Evolutionary conservation across 768 basidiomycete species (phyloP), one percentile per base, ranked within the genome.

Genomic region (Podaxis pistillaris): DNA sequence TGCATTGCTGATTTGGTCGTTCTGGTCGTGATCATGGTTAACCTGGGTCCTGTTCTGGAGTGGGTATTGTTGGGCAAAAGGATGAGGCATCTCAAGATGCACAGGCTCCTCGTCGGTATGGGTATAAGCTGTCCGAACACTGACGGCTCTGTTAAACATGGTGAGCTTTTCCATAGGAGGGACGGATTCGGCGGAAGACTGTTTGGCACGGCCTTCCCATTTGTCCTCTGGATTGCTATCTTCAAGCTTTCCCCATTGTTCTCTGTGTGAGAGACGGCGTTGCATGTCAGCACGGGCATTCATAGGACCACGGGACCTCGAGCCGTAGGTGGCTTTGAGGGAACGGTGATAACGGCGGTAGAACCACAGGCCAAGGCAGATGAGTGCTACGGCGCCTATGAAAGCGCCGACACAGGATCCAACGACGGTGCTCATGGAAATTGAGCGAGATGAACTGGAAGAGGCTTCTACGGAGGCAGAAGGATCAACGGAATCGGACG

Each of bases 131-230:
- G 87, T 86, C 47, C 79, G 76, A 41, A 83, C 74, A 69, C 86
- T 87, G 4, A 81, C 81, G 0, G 83, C 78, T 68, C 84, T 86
- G 73, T 86, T 84, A 77, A 90, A 87, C 85, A 88, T 86, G 40
- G 80, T 86, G 60, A 87, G 80, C 67, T 82, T 84, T 70, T 85
- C 83, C 80, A 85, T 83, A 33, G 85, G 79, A 1, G 77, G 79
- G 6, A 82, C 75, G 22, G 60, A 57, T 33, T 57, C 56, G n/a
- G 56, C 30, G 26, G 26, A 3, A 44, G 52, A 51, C 74, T 72
- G 46, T 75, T 78, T 56, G 30, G 24, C 13, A 8, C 38, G 46
- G 28, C 75, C 80, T 58, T 82, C 80, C 79, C 77, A 78, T 60
- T 73, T 78, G 66, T 81, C 80, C 7, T 79, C 81, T 6, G 62